Percentiles rank a stretch among this genome's conserved stretches.
Evolutionary conservation across 345 rosid genomes (phyloP).

Genomic region (Passiflora organensis): DNA sequence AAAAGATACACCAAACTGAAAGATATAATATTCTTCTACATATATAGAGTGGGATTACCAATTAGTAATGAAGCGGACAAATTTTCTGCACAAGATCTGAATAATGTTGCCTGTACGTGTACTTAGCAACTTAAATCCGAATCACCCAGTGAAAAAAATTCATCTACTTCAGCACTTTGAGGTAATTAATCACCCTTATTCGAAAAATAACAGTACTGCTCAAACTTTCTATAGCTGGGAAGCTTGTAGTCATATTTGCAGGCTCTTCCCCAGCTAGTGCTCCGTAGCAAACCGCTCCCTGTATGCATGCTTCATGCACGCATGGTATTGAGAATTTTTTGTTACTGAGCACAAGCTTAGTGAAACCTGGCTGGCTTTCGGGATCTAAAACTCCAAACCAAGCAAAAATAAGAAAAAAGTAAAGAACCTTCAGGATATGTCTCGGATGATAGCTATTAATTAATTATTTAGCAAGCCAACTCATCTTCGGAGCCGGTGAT

Average conservation of each 20-base stretch:
- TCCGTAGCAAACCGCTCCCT: constrained; percentile 68
- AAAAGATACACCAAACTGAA: no score
- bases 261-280: constrained; percentile 46
- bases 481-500: constrained; percentile 55
- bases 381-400: no score
- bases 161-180: constrained; percentile 52
- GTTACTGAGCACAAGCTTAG: constrained; percentile 66
- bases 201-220: background rate
- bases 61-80: constrained; percentile 54
- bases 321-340: constrained; percentile 46
- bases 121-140: background rate
- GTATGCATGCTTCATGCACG: background rate
- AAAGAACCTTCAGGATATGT: no score
- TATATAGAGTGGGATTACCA: constrained; percentile 17
- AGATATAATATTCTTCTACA: background rate
- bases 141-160: constrained; percentile 43
- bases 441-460: no score
- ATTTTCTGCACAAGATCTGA: constrained; percentile 39
- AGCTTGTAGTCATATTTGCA: background rate
- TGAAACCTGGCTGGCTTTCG: constrained; percentile 4
- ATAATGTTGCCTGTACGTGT: background rate
- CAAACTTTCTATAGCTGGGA: background rate
- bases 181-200: constrained; percentile 21
- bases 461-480: background rate
- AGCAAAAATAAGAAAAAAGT: no score